Evolutionary conservation across 2,329 filamentous ascomycete species (phyloP).

Genomic region (Pseudogymnoascus pannorum): DNA sequence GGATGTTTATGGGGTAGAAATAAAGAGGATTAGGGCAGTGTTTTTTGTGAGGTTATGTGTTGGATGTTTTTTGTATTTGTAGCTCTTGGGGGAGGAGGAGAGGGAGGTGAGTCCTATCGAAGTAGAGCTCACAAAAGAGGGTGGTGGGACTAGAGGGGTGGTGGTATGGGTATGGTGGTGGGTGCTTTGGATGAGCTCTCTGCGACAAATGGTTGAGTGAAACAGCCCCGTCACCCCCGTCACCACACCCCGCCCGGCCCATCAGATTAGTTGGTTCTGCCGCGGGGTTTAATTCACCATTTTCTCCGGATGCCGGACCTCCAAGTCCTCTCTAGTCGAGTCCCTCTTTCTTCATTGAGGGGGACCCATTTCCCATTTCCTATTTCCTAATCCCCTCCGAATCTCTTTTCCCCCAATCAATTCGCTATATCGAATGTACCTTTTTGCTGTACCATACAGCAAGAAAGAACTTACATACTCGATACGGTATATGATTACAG

Average conservation of each 20-base stretch:
- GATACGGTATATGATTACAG: neutral
- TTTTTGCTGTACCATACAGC: neutral
- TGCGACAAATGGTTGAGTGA: neutral
- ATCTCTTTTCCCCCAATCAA: neutral
- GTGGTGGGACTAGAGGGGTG: neutral
- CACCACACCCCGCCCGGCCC: neutral
- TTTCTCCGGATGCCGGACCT: neutral
- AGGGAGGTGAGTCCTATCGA: slow-evolving; percentile 10
- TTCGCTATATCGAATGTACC: neutral
- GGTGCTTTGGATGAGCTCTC: neutral
- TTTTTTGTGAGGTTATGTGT: neutral
- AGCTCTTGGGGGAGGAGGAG: slow-evolving; percentile 14
- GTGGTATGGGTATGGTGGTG: neutral
- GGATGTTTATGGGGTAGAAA: slow-evolving; percentile 7
- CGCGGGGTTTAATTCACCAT: neutral
- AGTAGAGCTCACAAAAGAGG: neutral
- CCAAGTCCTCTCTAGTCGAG: neutral
- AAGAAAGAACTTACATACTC: neutral
- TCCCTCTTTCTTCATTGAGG: neutral
- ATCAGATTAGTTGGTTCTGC: neutral
- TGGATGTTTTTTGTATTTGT: neutral
- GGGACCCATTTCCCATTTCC: too few relatives aligned
- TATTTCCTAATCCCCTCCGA: too few relatives aligned
- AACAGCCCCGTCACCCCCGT: neutral
- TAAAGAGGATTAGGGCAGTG: slow-evolving; percentile 7